Conservation (phyloP, 2,329 filamentous ascomycete genomes). For the Fusarium marasasianum region DNA sequence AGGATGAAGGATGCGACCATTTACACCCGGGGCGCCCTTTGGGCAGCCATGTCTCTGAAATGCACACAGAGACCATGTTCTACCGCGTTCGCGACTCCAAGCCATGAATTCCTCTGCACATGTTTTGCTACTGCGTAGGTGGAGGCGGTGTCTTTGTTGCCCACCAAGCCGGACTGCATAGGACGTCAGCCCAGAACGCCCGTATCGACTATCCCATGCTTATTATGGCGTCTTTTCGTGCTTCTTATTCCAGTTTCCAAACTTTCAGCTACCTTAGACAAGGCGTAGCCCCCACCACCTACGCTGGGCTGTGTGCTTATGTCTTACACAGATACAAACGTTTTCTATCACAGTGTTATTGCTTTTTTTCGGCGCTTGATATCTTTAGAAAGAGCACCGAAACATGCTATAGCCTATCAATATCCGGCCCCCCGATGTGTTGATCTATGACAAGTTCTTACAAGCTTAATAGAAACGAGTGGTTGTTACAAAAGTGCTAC, state of each 20-base stretch:
- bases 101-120: slow-evolving; percentile 28
- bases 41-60: slow-evolving; percentile 28
- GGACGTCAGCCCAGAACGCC: slow-evolving; percentile 19
- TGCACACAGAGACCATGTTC: slow-evolving; percentile 17
- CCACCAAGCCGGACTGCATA: slow-evolving; percentile 13
- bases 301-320: not conserved
- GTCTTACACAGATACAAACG: not conserved
- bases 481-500: slow-evolving; percentile 25
- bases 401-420: slow-evolving; percentile 4
- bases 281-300: not conserved
- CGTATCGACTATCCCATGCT: slow-evolving; percentile 1
- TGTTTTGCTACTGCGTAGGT: slow-evolving; percentile 9
- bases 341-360: slow-evolving; percentile 6
- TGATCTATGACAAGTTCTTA: slow-evolving; percentile 2
- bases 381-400: slow-evolving; percentile 14
- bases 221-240: not conserved
- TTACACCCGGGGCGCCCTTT: not conserved
- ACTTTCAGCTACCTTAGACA: not conserved
- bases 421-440: slow-evolving; percentile 10
- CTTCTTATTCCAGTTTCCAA: slow-evolving; percentile 6
- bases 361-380: slow-evolving; percentile 13
- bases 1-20: slow-evolving; percentile 5
- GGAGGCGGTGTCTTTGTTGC: slow-evolving; percentile 8
- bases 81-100: slow-evolving; percentile 20
- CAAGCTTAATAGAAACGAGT: not conserved